Percentiles rank a stretch among this genome's conserved stretches.
Evolutionary conservation across 225 moss, liverwort and hornwort species (phyloP).

Genomic region (Thuidium tamariscinum): DNA sequence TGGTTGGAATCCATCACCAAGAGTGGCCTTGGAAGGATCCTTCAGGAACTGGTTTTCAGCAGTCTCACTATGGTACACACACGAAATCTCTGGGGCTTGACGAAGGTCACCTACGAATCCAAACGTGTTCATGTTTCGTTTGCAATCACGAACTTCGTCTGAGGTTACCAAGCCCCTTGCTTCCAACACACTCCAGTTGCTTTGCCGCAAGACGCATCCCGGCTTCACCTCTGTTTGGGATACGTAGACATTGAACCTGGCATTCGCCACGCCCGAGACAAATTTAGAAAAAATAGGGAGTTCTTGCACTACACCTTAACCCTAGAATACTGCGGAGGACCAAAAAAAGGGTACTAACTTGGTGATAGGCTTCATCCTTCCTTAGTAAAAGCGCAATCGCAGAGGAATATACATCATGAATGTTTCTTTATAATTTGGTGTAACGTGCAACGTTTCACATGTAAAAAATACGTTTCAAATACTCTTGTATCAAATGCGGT

Average conservation of each 20-base stretch:
- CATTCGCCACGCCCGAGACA: background rate
- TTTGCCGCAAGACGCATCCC: constrained; percentile 76
- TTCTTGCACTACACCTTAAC: background rate
- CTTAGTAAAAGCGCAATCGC: no score
- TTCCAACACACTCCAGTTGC: constrained; percentile 89
- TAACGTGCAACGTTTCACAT: background rate
- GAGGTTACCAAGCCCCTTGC: constrained; percentile 63
- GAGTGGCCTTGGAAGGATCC: constrained; percentile 81
- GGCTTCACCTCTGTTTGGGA: constrained; percentile 94
- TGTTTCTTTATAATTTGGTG: background rate
- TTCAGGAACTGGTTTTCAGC: constrained; percentile 94
- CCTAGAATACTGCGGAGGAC: background rate
- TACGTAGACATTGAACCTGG: constrained; percentile 92
- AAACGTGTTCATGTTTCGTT: constrained; percentile 95
- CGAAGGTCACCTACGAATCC: constrained; percentile 97
- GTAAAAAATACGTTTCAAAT: background rate
- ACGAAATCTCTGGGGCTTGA: constrained; percentile 82
- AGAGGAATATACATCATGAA: background rate
- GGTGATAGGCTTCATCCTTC: background rate
- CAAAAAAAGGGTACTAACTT: background rate
- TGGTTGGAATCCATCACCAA: constrained; percentile 94
- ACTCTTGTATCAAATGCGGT: no score
- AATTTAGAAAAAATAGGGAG: background rate
- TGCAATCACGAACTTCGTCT: constrained; percentile 77
- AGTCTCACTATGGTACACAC: constrained; percentile 92